Evolutionary conservation across 2,329 filamentous ascomycete species (phyloP), one percentile per base, ranked within the genome.

Genomic region (Zymoseptoria passerinii): DNA sequence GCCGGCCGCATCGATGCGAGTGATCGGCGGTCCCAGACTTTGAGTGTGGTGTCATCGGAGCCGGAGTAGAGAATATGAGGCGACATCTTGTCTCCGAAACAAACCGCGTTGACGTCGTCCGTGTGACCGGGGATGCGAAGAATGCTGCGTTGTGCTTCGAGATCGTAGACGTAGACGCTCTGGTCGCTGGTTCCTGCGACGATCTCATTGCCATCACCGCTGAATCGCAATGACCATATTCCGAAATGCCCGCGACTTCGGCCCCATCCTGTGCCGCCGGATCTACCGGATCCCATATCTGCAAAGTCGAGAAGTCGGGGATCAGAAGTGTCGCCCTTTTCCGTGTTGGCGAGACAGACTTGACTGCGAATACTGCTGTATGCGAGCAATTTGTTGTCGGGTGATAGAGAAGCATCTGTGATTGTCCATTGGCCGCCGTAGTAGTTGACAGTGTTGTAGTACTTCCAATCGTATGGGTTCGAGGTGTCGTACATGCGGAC

Each of bases 401-500:
- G 91, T 61, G 89, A 95, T 50, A 97, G 74, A 0, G 89, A 89
- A 1, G 92, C 92, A 74, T 99, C 94, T 13, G 94, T 97, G 64
- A 99, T 87, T 1, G 92, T 97, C 94, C 94, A 99, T 67, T 90
- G 87, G 2, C 92, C 94, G 64, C 86, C 89, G 0, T 90, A 90
- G 72, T 94, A 96, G 92, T 92, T 76, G 87, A 92, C 73, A 87
- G 89, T 74, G 76, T 96, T 97, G 79, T 96, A 96, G 73, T 96
- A 92, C 71, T 87, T 88, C 94, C 94, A 99, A 64, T 91, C 83
- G 73, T 94, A 95, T 0, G 92, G 91, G 66, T 96, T 96, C 1
- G 89, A 92, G 0, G 94, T 97, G 72, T 97, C 92, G 74, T 97
- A 99, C 89, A 99, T 92, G 55, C 92, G 87, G 8, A 99, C 91